A percentile compares a stretch with the other conserved stretches of the same genome.
Evolutionary conservation across 768 basidiomycete genomes (phyloP).

Genomic region (Tephrocybe sp.): DNA sequence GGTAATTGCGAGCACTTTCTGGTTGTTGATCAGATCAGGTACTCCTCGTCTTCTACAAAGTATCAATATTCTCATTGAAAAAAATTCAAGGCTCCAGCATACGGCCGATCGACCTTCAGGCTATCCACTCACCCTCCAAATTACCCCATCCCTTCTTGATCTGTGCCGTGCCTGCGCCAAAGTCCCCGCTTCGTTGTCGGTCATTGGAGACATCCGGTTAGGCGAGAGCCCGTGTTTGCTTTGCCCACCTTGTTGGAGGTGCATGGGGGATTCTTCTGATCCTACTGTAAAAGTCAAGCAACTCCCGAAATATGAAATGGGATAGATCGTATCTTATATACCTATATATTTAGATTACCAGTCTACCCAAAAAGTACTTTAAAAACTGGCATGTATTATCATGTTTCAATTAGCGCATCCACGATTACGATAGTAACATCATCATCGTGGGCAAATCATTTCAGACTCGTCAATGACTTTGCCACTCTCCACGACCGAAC

Average conservation of each 20-base stretch:
- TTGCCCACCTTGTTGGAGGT: conserved; percentile 73
- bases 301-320: conserved; percentile 41
- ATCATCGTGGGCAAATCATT: background rate
- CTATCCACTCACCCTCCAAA: conserved; percentile 70
- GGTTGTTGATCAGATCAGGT: conserved; percentile 75
- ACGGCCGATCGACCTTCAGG: conserved; percentile 52
- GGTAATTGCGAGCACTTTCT: conserved; percentile 85
- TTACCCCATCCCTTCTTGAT: conserved; percentile 60
- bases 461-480: conserved; percentile 25
- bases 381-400: too few relatives aligned
- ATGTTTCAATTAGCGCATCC: too few relatives aligned
- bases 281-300: conserved; percentile 50
- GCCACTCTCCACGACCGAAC: conserved; percentile 39
- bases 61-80: conserved; percentile 1
- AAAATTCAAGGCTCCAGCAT: conserved; percentile 51
- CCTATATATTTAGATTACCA: too few relatives aligned
- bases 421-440: too few relatives aligned
- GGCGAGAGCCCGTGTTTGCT: conserved; percentile 78
- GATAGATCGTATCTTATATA: background rate
- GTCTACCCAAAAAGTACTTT: background rate
- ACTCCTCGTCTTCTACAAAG: conserved; percentile 10
- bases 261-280: conserved; percentile 57
- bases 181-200: conserved; percentile 66
- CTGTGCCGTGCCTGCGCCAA: conserved; percentile 70
- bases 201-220: conserved; percentile 71